phyloP scores from a whole-genome alignment of 1,284 basidiomycete genomes.

The Marasmius oreades region DNA sequence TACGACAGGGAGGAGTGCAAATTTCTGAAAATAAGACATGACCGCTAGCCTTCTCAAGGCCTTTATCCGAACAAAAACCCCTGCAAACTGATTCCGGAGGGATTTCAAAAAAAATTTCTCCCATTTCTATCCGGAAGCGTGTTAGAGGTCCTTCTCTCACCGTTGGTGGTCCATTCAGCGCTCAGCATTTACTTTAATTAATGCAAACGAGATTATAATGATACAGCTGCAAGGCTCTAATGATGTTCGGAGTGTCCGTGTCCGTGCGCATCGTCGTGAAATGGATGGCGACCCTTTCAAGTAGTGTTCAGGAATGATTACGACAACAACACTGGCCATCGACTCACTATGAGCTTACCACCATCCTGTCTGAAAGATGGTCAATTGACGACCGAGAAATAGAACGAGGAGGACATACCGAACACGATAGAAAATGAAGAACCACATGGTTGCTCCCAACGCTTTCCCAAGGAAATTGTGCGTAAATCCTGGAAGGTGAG shows the following conservation, averaged over 20 bases:
- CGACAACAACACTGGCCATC: neutral
- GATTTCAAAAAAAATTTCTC: too few relatives aligned
- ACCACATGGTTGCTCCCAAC: slow-evolving; percentile 93
- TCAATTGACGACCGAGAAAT: slow-evolving; percentile 5
- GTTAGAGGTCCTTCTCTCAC: too few relatives aligned
- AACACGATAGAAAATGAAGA: slow-evolving; percentile 95
- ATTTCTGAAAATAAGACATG: neutral
- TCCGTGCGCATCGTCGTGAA: slow-evolving; percentile 50
- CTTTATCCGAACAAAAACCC: too few relatives aligned
- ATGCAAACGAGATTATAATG: neutral
- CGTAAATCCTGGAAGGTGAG: slow-evolving; percentile 75
- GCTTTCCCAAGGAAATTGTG: slow-evolving; percentile 80
- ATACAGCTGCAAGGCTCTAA: slow-evolving; percentile 9
- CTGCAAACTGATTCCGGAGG: too few relatives aligned
- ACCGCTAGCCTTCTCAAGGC: too few relatives aligned
- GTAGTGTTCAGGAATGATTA: slow-evolving; percentile 18
- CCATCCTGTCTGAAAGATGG: slow-evolving; percentile 58
- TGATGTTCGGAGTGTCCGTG: slow-evolving; percentile 38
- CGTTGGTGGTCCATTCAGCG: too few relatives aligned
- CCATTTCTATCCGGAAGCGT: too few relatives aligned
- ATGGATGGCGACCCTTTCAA: slow-evolving; percentile 55
- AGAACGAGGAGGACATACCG: slow-evolving; percentile 53
- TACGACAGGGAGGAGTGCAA: neutral
- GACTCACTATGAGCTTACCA: slow-evolving; percentile 62
- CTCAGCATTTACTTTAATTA: neutral